phyloP scores from a whole-genome alignment of 345 rosid species.

The Eucalyptus erythrocorys region DNA sequence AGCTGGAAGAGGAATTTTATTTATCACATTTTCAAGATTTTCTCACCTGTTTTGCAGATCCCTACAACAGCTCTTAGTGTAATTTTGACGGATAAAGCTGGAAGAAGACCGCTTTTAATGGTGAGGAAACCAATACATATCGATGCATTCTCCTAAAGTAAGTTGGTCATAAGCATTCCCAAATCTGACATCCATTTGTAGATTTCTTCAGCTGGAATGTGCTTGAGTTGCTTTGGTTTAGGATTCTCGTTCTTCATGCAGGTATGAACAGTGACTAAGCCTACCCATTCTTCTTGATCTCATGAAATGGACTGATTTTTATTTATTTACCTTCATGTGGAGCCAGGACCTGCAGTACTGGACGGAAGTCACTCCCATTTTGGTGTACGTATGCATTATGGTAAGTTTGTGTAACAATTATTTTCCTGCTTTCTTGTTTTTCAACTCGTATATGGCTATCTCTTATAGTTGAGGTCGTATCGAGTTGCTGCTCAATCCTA shows the following conservation, averaged over 20 bases:
- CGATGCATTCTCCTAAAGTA: neutral
- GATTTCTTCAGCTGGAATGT: neutral
- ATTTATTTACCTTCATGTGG: neutral
- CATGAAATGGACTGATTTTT: neutral
- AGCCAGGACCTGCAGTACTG: neutral
- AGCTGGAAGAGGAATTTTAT: neutral
- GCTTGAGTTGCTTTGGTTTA: neutral
- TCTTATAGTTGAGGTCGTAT: neutral
- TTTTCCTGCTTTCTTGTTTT: neutral
- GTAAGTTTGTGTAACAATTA: neutral
- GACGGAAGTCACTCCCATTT: neutral
- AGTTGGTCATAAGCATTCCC: neutral
- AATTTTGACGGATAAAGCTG: conserved; percentile 9
- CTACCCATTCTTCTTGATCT: neutral
- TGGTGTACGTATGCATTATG: neutral
- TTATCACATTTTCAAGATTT: neutral
- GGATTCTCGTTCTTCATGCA: neutral
- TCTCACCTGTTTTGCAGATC: neutral
- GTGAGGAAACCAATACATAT: neutral
- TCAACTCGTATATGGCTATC: neutral
- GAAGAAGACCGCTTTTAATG: conserved; percentile 1
- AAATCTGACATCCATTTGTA: neutral
- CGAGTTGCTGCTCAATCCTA: neutral
- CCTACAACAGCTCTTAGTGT: neutral
- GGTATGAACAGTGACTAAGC: neutral